These are phyloP conservation scores for Starmerella roubikii DNA, from an alignment of 805 yeast species.

Conservation along the genomic window DNA sequence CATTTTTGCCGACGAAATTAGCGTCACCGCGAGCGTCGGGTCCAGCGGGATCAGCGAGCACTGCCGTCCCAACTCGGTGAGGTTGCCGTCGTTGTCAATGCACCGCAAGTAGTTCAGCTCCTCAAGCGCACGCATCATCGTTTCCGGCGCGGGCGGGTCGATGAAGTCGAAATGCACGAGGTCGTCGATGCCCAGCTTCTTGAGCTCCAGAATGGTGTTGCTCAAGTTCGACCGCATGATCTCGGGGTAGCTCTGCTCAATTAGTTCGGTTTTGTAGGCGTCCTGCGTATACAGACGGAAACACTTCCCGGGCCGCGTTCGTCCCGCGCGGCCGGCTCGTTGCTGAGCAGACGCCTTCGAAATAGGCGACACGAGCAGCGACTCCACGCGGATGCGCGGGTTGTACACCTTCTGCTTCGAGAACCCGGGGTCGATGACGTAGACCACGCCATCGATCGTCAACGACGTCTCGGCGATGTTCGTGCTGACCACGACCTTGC, in stretches of 20 bases:
- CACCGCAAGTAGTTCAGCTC: constrained; percentile 85
- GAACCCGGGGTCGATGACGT: constrained; percentile 95
- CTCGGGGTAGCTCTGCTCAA: constrained; percentile 94
- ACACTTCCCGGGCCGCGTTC: constrained; percentile 97
- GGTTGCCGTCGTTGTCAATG: constrained; percentile 78
- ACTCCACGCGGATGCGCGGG: constrained; percentile 91
- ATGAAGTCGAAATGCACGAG: constrained; percentile 94
- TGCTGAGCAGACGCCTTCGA: constrained; percentile 97
- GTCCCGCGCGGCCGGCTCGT: constrained; percentile 99
- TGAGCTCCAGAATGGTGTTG: constrained; percentile 80
- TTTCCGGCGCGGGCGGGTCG: constrained; percentile 99
- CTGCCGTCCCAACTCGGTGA: constrained; percentile 77
- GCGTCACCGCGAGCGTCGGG: constrained; percentile 87
- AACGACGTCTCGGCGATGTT: constrained; percentile 96
- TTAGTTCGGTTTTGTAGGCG: constrained; percentile 84
- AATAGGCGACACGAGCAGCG: constrained; percentile 85
- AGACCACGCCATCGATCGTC: constrained; percentile 94
- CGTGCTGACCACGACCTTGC: constrained; percentile 84
- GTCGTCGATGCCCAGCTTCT: constrained; percentile 89
- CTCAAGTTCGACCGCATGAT: constrained; percentile 82
- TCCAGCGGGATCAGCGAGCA: constrained; percentile 92
- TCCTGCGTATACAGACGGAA: constrained; percentile 93
- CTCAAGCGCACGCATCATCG: constrained; percentile 98
- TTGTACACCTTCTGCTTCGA: constrained; percentile 93
- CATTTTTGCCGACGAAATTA: constrained; percentile 76